A percentile compares a stretch with the other conserved stretches of the same genome.
These are phyloP conservation scores for Colletotrichum filicis DNA, from an alignment of 2,329 filamentous ascomycete species.

Conservation along the genomic window DNA sequence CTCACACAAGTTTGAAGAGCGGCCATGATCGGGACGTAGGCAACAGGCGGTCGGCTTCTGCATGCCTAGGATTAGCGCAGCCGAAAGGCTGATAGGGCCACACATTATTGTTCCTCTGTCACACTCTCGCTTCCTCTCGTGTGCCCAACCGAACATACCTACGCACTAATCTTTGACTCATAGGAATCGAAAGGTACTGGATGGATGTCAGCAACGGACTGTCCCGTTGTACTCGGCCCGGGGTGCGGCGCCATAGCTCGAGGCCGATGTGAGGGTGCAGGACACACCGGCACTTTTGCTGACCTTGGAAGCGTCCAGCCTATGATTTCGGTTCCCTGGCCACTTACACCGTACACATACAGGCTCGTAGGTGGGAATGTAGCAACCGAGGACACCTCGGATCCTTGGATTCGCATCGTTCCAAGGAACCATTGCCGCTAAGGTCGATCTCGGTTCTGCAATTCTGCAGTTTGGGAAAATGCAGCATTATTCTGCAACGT, in stretches of 20 bases:
- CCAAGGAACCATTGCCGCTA: background rate
- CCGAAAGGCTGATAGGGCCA: too few relatives aligned
- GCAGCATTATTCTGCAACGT: background rate
- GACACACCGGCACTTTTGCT: background rate
- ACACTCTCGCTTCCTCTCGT: too few relatives aligned
- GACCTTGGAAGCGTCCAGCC: background rate
- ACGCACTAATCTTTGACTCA: too few relatives aligned
- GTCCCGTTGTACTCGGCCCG: background rate
- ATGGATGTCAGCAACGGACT: background rate
- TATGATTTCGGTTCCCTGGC: background rate
- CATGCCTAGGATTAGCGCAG: too few relatives aligned
- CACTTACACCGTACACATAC: background rate
- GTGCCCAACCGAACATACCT: too few relatives aligned
- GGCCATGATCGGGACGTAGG: too few relatives aligned
- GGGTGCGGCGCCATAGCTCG: background rate
- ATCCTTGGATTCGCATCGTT: background rate
- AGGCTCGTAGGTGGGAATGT: background rate
- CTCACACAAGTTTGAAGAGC: too few relatives aligned
- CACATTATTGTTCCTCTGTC: too few relatives aligned
- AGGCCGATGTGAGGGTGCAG: background rate
- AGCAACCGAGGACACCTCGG: background rate
- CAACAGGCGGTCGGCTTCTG: too few relatives aligned
- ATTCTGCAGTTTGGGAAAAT: background rate
- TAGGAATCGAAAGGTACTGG: background rate
- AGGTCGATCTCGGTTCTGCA: constrained; percentile 7